These are phyloP conservation scores for Trifolium repens DNA, from an alignment of 306 rosid genomes.

Conservation along the genomic window DNA sequence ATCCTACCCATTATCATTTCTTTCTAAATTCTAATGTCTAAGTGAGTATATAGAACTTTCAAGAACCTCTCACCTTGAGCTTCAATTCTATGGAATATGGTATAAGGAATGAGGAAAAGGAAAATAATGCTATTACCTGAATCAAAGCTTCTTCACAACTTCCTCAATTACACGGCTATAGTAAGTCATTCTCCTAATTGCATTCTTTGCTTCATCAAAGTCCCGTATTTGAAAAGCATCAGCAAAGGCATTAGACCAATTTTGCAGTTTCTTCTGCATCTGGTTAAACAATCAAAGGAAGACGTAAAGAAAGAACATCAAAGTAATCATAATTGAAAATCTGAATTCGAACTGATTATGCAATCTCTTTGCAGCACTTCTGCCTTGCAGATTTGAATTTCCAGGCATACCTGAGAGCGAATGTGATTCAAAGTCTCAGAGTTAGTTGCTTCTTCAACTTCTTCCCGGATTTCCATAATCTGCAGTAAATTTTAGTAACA, in stretches of 20 bases:
- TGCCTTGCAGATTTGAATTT: conserved; percentile 30
- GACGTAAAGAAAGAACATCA: conserved; percentile 15
- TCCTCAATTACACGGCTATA: conserved; percentile 82
- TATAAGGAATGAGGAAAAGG: conserved; percentile 18
- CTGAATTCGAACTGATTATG: conserved; percentile 11
- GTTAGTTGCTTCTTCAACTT: conserved; percentile 81
- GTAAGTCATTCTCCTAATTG: conserved; percentile 79
- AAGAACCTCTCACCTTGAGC: conserved; percentile 1
- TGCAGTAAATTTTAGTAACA: conserved; percentile 45
- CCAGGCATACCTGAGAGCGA: conserved; percentile 63
- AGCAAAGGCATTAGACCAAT: conserved; percentile 66
- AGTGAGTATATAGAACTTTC: neutral
- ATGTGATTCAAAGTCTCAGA: conserved; percentile 65
- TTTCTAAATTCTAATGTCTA: conserved; percentile 8
- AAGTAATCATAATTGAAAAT: conserved; percentile 28
- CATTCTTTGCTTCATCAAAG: conserved; percentile 67
- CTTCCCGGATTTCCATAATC: conserved; percentile 97
- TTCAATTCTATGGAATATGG: conserved; percentile 28
- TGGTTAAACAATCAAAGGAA: conserved; percentile 47
- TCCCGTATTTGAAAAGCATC: conserved; percentile 58
- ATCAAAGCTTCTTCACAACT: conserved; percentile 68
- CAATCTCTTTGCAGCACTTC: conserved; percentile 27
- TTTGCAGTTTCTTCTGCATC: conserved; percentile 80
- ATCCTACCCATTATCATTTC: neutral
- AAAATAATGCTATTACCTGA: conserved; percentile 45